Conservation (phyloP, 495 filamentous ascomycete genomes). For the Amorphotheca resinae region DNA sequence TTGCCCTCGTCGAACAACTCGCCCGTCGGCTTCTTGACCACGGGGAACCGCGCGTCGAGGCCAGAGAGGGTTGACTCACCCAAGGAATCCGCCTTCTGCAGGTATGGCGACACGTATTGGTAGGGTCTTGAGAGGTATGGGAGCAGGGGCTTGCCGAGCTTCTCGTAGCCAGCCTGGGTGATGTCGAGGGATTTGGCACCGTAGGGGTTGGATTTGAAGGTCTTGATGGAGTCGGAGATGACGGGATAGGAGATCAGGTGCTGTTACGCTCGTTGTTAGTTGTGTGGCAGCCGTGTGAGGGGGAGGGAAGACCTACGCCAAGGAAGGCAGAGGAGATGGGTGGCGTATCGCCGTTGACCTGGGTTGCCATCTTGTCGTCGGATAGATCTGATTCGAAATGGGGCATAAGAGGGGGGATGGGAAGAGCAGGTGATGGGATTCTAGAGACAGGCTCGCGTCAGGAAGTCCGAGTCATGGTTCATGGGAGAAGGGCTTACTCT, state of each 20-base stretch:
- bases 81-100: conserved; percentile 66
- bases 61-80: conserved; percentile 61
- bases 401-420: background rate
- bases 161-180: conserved; percentile 52
- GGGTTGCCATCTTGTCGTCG: conserved; percentile 25
- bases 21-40: conserved; percentile 75
- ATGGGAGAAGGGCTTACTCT: too few relatives aligned
- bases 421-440: too few relatives aligned
- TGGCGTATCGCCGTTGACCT: conserved; percentile 57
- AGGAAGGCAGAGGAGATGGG: conserved; percentile 56
- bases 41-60: conserved; percentile 70
- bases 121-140: conserved; percentile 69
- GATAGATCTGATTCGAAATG: background rate
- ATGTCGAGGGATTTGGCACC: conserved; percentile 70
- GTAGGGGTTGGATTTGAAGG: conserved; percentile 66
- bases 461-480: too few relatives aligned
- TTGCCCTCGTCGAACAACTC: conserved; percentile 59
- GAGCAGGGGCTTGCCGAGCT: conserved; percentile 57
- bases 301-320: conserved; percentile 36
- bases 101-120: conserved; percentile 67
- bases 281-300: background rate
- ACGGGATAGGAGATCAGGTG: conserved; percentile 80
- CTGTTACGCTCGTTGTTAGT: conserved; percentile 29
- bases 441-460: too few relatives aligned
- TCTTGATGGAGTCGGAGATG: conserved; percentile 62